Evolutionary conservation across 768 basidiomycete genomes (phyloP), one percentile per base, ranked within the genome.

Genomic region (Russula abietina): DNA sequence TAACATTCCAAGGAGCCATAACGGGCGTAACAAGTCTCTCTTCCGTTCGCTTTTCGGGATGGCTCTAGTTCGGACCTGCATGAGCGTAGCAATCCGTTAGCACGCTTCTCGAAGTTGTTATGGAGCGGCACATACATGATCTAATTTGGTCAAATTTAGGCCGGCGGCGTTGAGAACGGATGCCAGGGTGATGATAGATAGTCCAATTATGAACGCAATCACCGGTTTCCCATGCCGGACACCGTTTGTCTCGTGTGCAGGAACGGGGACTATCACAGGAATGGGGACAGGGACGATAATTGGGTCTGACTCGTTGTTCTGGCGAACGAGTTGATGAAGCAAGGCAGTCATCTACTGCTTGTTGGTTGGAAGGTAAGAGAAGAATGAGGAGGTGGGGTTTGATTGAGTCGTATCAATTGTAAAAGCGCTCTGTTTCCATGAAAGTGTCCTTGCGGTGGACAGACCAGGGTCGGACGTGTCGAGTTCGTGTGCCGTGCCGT

Each of bases 141-240:
- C 95, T 46, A 96, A 76, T 74, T 98, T 98, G 41, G 93, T 94
- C 62, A 98, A 78, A 71, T 97, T 98, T 46, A 98, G 80, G n/a
- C 95, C 95, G 0, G 88, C 91, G 38, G 92, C 91, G 69, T 92
- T 93, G 67, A 93, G 80, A n/a, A 92, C 81, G 19, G 89, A 91
- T 0, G 93, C 89, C 8, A 89, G 77, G 3, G 92, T 76, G 53
- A 97, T 85, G 68, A 98, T 96, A 49, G 87, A 72, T 50, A 97
- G 83, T 16, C 95, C 91, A 63, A 92, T 91, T 64, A 92, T 84
- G 73, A 93, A 93, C 6, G 85, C 76, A 45, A 88, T 78, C 65
- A 85, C 83, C 6, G 88, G 80, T 70, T 75, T 87, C n/a, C 70
- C 75, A 69, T 76, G 75, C 63, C 75, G 77, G n/a, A 72, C 71